Percentiles rank a stretch among this genome's conserved stretches.
These are phyloP conservation scores for Dryas drummondii DNA, from an alignment of 306 rosid genomes.

Conservation along the genomic window DNA sequence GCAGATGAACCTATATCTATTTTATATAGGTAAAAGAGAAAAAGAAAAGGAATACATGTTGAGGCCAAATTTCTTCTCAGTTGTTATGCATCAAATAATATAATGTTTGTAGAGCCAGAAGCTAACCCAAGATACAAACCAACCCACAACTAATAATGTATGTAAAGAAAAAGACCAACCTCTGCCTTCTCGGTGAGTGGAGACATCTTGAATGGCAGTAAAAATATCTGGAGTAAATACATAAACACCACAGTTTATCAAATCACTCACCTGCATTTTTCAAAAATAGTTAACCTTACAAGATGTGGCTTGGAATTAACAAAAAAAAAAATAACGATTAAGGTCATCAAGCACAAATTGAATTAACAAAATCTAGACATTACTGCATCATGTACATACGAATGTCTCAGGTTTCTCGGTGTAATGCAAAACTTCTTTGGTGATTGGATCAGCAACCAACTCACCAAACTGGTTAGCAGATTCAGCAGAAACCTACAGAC, in stretches of 20 bases:
- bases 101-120: slow-evolving; percentile 1
- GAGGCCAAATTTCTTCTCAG: background rate
- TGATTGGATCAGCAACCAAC: slow-evolving; percentile 88
- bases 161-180: slow-evolving; percentile 44
- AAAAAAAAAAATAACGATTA: background rate
- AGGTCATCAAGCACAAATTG: slow-evolving; percentile 11
- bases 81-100: background rate
- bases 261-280: slow-evolving; percentile 67
- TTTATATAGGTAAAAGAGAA: background rate
- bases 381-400: slow-evolving; percentile 19
- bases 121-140: background rate
- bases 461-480: slow-evolving; percentile 88
- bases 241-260: slow-evolving; percentile 87
- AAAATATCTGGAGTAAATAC: slow-evolving; percentile 75
- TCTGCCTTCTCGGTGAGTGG: slow-evolving; percentile 68
- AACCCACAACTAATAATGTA: slow-evolving; percentile 2
- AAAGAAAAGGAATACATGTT: background rate
- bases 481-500: slow-evolving; percentile 83
- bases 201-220: slow-evolving; percentile 58
- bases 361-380: background rate
- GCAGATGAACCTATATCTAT: background rate
- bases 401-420: slow-evolving; percentile 94
- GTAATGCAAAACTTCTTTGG: slow-evolving; percentile 90
- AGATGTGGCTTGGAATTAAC: slow-evolving; percentile 13
- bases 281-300: slow-evolving; percentile 20